Evolutionary conservation across 208 protist genomes (phyloP), one percentile per base, ranked within the genome.

Genomic region (Novymonas esmeraldas): DNA sequence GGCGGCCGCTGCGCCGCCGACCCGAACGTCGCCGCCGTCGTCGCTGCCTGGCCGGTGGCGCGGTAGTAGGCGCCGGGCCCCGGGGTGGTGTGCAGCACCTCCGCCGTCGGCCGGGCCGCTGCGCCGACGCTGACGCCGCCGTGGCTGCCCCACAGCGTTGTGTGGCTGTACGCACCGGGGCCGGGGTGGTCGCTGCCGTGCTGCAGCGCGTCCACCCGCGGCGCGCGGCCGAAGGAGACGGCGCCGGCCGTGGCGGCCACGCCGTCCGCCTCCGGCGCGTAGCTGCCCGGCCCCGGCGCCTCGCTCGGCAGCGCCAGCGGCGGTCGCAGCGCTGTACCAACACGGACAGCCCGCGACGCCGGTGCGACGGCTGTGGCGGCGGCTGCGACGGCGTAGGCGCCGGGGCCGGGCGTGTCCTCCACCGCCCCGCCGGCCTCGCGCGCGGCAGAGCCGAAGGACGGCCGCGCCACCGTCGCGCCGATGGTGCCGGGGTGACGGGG

Each of bases 121-220:
- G 29, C 33, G 7, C 55, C 55, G 50, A 39, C 29, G 11, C n/a
- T 29, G 44, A 28, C 41, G 26, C 38, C 48, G 41, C 76, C 76
- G 48, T 83, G 78, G 33, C 69, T 64, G 18, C 81, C 77, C 26
- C 76, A 77, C 1, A 70, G 74, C 33, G 79, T 74, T 3, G 50
- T 3, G 10, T 54, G 39, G 49, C 14, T 26, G 48, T 78, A 82
- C 49, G 65, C 58, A 16, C 77, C 77, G 14, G 77, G 77, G 2
- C 77, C 77, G 20, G 77, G 77, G 31, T 55, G 66, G 10, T 14
- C 46, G 49, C 60, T 67, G 39, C 29, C n/a, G n/a, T n/a, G n/a
- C n/a, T n/a, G 56, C 36, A 62, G 26, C 10, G n/a, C 1, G 54
- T 60, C 60, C 2, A 51, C 59, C 52, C 60, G 41, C 69, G 38